These are phyloP conservation scores for Deuterostichococcus epilithicus DNA, from an alignment of 139 green algal species.

Conservation along the genomic window DNA sequence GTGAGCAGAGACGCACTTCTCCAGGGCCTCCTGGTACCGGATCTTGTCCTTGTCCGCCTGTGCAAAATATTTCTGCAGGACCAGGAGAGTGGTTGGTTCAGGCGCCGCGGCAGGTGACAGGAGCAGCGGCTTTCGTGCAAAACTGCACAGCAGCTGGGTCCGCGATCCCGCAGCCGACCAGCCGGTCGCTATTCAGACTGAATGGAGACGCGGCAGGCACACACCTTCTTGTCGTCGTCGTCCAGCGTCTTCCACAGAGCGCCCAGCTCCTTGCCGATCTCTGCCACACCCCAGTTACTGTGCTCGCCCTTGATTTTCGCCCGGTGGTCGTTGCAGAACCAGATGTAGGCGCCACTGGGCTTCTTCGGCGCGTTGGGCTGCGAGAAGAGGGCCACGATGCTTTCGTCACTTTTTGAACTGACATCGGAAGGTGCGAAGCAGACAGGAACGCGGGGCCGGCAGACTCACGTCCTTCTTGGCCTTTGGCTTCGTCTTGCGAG, in stretches of 20 bases:
- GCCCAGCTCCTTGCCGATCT: slow-evolving; percentile 47
- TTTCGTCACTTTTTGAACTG: no score
- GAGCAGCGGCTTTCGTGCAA: no score
- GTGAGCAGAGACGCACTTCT: slow-evolving; percentile 2
- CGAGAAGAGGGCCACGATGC: no score
- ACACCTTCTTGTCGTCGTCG: slow-evolving; percentile 42
- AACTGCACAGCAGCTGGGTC: not conserved
- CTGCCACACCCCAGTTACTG: slow-evolving; percentile 28
- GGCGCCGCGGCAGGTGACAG: no score
- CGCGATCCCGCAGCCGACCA: not conserved
- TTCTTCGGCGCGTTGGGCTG: slow-evolving; percentile 60
- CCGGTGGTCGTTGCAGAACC: slow-evolving; percentile 58
- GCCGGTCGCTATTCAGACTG: not conserved
- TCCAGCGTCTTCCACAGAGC: slow-evolving; percentile 40
- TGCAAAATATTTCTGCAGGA: slow-evolving; percentile 17
- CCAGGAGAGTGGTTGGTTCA: no score
- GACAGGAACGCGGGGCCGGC: no score
- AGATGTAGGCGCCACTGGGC: slow-evolving; percentile 62
- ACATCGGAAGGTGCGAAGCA: no score
- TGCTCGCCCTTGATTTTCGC: slow-evolving; percentile 34
- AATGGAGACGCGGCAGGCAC: slow-evolving; percentile 9
- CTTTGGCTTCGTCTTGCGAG: not conserved
- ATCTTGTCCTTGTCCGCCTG: slow-evolving; percentile 52
- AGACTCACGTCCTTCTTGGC: not conserved
- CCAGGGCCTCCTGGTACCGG: slow-evolving; percentile 34